These are phyloP conservation scores for Fusarium fujikuroi DNA, from an alignment of 2,329 filamentous ascomycete species.

Conservation along the genomic window DNA sequence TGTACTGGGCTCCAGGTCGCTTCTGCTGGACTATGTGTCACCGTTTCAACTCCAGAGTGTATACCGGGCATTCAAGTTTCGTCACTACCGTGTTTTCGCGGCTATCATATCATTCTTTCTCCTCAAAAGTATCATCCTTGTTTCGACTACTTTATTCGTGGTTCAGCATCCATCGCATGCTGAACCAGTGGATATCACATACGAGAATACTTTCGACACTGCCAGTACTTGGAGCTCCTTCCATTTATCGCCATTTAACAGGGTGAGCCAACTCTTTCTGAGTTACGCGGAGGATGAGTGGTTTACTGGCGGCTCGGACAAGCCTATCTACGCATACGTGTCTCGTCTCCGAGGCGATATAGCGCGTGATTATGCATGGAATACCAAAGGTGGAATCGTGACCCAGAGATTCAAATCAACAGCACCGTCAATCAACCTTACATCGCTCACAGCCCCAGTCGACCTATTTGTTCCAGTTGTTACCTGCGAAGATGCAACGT, in stretches of 20 bases:
- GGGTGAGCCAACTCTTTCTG: too few relatives aligned
- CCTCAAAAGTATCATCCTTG: neutral
- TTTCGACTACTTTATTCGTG: neutral
- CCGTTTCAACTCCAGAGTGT: neutral
- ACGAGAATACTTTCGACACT: neutral
- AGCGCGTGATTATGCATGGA: neutral
- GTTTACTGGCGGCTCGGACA: neutral
- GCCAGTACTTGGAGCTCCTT: neutral
- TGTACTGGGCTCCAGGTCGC: rapidly evolving
- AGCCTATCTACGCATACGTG: neutral
- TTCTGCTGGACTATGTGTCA: neutral
- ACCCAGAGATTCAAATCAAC: neutral
- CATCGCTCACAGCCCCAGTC: neutral
- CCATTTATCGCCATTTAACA: neutral
- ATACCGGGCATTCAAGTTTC: rapidly evolving
- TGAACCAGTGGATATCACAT: neutral
- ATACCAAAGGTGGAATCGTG: rapidly evolving
- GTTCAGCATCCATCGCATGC: neutral
- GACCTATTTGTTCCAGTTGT: neutral
- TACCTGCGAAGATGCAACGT: neutral
- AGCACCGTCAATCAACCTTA: rapidly evolving
- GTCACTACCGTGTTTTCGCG: neutral
- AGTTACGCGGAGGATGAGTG: neutral
- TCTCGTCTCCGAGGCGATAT: neutral
- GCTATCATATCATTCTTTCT: rapidly evolving